phyloP scores from a whole-genome alignment of 2,329 filamentous ascomycete species.

The Pezicula radicicola region DNA sequence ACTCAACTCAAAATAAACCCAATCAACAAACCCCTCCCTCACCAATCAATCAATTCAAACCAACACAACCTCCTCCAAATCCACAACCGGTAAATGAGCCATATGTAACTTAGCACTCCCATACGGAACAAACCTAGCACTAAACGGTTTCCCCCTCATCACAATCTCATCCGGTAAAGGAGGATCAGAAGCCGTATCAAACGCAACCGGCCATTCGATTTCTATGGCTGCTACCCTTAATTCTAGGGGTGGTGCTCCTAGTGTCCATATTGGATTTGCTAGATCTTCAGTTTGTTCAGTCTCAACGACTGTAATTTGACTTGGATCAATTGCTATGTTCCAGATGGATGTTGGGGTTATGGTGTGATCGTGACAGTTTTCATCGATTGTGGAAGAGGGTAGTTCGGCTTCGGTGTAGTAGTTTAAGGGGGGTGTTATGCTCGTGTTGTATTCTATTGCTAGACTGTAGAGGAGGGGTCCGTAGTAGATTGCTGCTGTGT shows the following conservation, averaged over 20 bases:
- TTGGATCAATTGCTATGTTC: conserved; percentile 28
- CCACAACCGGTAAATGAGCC: conserved; percentile 35
- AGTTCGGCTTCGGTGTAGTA: conserved; percentile 15
- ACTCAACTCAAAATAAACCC: no score
- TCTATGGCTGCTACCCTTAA: neutral
- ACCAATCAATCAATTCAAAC: no score
- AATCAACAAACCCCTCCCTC: no score
- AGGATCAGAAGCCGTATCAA: conserved; percentile 10
- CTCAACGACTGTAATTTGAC: conserved; percentile 25
- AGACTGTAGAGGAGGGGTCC: conserved; percentile 40
- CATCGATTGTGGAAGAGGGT: neutral
- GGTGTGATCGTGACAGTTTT: conserved; percentile 27
- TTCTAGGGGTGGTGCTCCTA: conserved; percentile 27
- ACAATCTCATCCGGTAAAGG: conserved; percentile 31
- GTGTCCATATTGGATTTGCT: conserved; percentile 27
- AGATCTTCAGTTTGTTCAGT: neutral
- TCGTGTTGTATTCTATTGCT: conserved; percentile 22
- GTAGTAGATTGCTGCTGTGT: conserved; percentile 38
- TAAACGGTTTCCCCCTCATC: conserved; percentile 19
- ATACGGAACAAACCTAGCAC: conserved; percentile 37
- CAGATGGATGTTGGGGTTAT: conserved; percentile 27
- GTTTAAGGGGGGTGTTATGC: conserved; percentile 8
- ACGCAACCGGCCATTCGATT: neutral
- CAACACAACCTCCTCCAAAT: neutral
- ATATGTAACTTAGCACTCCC: conserved; percentile 43